These are phyloP conservation scores for Penicillium riverlandense DNA, from an alignment of 495 filamentous ascomycete genomes.

Conservation along the genomic window DNA sequence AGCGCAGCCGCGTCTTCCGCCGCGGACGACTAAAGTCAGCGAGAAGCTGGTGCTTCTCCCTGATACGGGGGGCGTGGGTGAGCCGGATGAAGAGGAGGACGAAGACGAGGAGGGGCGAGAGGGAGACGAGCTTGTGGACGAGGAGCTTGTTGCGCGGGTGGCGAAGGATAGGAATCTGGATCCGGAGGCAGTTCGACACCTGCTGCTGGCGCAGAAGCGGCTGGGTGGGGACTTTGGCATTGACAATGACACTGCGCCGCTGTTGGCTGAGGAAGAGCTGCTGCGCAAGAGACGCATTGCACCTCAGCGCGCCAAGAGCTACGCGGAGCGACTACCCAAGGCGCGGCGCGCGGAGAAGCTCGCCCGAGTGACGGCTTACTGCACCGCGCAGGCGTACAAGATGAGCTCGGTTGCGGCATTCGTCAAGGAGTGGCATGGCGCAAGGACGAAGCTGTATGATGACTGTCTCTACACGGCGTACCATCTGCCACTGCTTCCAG, in stretches of 20 bases:
- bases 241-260: constrained; percentile 60
- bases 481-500: constrained; percentile 81
- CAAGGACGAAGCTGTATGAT: constrained; percentile 95
- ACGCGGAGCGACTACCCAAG: constrained; percentile 92
- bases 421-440: constrained; percentile 81
- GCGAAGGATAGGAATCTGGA: constrained; percentile 31
- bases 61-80: constrained; percentile 52
- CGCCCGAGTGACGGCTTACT: constrained; percentile 88
- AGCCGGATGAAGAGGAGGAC: constrained; percentile 15
- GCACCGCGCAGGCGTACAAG: constrained; percentile 89
- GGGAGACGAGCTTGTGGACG: constrained; percentile 45
- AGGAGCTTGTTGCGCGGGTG: constrained; percentile 31
- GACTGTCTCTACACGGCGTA: constrained; percentile 96
- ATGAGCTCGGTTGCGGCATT: constrained; percentile 81
- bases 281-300: constrained; percentile 51
- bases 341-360: constrained; percentile 78
- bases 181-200: constrained; percentile 30
- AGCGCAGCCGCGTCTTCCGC: constrained; percentile 70
- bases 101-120: constrained; percentile 35
- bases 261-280: constrained; percentile 73
- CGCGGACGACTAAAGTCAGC: constrained; percentile 82
- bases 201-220: constrained; percentile 28
- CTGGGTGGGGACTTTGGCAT: constrained; percentile 43
- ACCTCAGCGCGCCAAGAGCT: constrained; percentile 73
- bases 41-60: constrained; percentile 95